These are phyloP conservation scores for Penicillium palitans DNA, from an alignment of 2,329 filamentous ascomycete genomes.

Conservation along the genomic window DNA sequence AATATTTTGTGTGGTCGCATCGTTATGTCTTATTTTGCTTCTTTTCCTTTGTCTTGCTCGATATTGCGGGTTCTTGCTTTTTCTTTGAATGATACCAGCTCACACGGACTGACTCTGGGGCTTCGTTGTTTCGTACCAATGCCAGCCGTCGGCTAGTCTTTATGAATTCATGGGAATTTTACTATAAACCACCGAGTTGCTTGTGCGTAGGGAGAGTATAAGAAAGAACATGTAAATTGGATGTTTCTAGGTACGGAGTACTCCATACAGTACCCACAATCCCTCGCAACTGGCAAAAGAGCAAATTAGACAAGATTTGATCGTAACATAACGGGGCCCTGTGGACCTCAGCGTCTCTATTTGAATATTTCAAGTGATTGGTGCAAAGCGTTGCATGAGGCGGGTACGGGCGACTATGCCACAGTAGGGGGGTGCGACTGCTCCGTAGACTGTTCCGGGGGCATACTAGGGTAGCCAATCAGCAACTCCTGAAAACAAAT, in stretches of 20 bases:
- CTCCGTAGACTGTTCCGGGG: neutral
- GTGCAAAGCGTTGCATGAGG: neutral
- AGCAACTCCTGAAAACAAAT: neutral
- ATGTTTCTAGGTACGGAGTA: neutral
- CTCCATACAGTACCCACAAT: neutral
- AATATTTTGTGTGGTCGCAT: conserved; percentile 23
- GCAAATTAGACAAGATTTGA: neutral
- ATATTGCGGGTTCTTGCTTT: conserved; percentile 23
- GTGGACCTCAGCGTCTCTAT: neutral
- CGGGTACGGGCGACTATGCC: neutral
- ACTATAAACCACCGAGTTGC: conserved; percentile 6
- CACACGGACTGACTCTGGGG: conserved; percentile 34
- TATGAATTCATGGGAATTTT: conserved; percentile 35
- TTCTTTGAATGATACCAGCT: conserved; percentile 42
- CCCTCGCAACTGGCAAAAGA: neutral
- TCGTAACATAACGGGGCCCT: neutral
- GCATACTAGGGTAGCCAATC: neutral
- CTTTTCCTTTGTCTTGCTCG: conserved; percentile 20
- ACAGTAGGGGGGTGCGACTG: neutral
- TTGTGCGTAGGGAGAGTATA: neutral
- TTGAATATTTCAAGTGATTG: neutral
- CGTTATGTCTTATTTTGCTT: conserved; percentile 13
- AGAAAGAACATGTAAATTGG: neutral
- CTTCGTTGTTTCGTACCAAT: conserved; percentile 25
- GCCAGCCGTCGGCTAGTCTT: conserved; percentile 27